Conservation (phyloP, 805 yeast genomes). For the Yamadazyma philogaea region DNA sequence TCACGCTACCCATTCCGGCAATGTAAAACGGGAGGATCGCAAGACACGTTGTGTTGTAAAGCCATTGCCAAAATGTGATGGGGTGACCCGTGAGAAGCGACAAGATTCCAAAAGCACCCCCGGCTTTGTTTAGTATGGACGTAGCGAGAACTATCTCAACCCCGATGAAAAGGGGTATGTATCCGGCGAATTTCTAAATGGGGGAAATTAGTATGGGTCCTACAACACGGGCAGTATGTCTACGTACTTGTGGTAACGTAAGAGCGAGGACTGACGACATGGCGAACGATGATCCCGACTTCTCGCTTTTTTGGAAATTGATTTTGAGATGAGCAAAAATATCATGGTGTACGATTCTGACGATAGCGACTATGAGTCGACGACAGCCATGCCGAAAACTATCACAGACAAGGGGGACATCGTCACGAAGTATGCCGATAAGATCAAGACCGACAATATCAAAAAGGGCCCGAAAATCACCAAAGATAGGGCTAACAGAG, state of each 20-base stretch:
- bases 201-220: slow-evolving; percentile 9
- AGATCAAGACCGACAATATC: slow-evolving; percentile 61
- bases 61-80: slow-evolving; percentile 76
- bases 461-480: slow-evolving; percentile 56
- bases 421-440: slow-evolving; percentile 59
- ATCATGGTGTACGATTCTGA: slow-evolving; percentile 2
- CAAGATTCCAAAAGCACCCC: slow-evolving; percentile 83
- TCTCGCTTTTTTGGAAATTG: background rate
- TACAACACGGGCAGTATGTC: background rate
- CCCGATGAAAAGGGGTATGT: slow-evolving; percentile 79
- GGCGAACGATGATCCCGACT: background rate
- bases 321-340: slow-evolving; percentile 3
- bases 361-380: slow-evolving; percentile 1
- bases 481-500: slow-evolving; percentile 87
- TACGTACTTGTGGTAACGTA: slow-evolving; percentile 17
- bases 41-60: slow-evolving; percentile 66
- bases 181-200: slow-evolving; percentile 57
- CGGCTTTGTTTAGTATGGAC: slow-evolving; percentile 80
- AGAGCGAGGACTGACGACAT: slow-evolving; percentile 2
- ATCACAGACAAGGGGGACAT: slow-evolving; percentile 41
- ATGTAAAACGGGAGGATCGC: slow-evolving; percentile 61
- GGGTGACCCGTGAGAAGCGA: slow-evolving; percentile 91
- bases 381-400: slow-evolving; percentile 14
- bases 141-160: slow-evolving; percentile 77
- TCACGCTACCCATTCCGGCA: slow-evolving; percentile 47